A percentile compares a stretch with the other conserved stretches of the same genome.
Conservation (phyloP, 495 filamentous ascomycete genomes). For the Penicillium goetzii region DNA sequence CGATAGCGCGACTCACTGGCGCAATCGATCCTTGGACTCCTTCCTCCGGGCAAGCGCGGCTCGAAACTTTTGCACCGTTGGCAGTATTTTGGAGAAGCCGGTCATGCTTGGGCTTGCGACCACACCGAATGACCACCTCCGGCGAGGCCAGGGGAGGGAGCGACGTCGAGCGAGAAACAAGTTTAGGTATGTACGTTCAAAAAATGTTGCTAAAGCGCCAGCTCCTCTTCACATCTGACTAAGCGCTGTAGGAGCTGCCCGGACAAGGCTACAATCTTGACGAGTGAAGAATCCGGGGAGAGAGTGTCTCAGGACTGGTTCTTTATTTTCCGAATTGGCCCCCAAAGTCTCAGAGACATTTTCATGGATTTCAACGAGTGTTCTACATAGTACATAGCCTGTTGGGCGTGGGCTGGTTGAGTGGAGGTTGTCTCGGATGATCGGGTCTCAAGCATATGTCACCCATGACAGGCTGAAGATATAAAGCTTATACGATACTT, state of each 20-base stretch:
- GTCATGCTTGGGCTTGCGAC: constrained; percentile 40
- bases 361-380: background rate
- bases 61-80: constrained; percentile 42
- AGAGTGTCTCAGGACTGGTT: background rate
- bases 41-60: constrained; percentile 41
- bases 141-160: constrained; percentile 19
- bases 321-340: background rate
- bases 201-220: background rate
- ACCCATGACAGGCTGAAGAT: background rate
- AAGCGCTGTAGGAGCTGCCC: constrained; percentile 16
- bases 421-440: background rate
- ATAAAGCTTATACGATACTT: background rate
- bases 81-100: constrained; percentile 39
- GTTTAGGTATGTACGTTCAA: background rate
- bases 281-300: constrained; percentile 9
- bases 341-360: background rate
- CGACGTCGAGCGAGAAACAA: background rate
- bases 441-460: background rate
- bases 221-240: constrained; percentile 22
- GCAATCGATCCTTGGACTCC: constrained; percentile 31
- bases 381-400: background rate
- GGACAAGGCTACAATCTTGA: background rate
- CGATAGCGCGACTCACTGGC: constrained; percentile 20
- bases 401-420: background rate
- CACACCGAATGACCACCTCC: constrained; percentile 39